Percentiles rank a stretch among this genome's conserved stretches.
These are phyloP conservation scores for Fusarium torreyae DNA, from an alignment of 2,329 filamentous ascomycete species.

Conservation along the genomic window DNA sequence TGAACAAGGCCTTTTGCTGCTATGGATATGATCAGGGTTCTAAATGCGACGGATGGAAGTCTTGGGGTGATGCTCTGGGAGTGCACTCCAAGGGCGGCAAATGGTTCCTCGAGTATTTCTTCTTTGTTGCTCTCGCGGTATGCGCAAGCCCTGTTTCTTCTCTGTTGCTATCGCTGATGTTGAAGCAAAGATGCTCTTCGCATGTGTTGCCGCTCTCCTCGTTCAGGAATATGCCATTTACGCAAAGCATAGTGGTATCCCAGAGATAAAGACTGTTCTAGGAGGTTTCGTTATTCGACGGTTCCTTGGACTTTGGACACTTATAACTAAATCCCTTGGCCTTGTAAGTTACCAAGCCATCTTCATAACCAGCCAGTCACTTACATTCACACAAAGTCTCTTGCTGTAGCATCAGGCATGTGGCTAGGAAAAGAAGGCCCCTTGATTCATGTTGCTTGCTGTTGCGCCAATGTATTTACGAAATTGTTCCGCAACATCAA, in stretches of 20 bases:
- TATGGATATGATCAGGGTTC: constrained; percentile 88
- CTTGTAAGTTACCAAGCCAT: constrained; percentile 68
- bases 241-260: constrained; percentile 95
- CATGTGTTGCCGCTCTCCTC: constrained; percentile 81
- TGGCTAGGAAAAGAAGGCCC: constrained; percentile 98
- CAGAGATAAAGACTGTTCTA: constrained; percentile 96
- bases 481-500: constrained; percentile 86
- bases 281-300: constrained; percentile 93
- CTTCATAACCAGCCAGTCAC: constrained; percentile 8
- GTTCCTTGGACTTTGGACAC: constrained; percentile 90
- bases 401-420: constrained; percentile 93
- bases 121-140: constrained; percentile 89
- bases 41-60: constrained; percentile 88
- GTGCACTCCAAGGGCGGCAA: constrained; percentile 75
- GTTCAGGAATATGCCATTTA: constrained; percentile 89
- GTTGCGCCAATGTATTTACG: constrained; percentile 94
- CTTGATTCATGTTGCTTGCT: constrained; percentile 95
- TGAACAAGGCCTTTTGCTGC: constrained; percentile 94
- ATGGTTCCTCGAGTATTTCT: constrained; percentile 89
- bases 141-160: constrained; percentile 43
- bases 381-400: constrained; percentile 70
- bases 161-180: constrained; percentile 35
- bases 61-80: constrained; percentile 84
- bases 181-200: constrained; percentile 76
- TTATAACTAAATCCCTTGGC: constrained; percentile 90